A percentile compares a stretch with the other conserved stretches of the same genome.
These are phyloP conservation scores for Boletus mariae DNA, from an alignment of 1,284 basidiomycete genomes.

Conservation along the genomic window DNA sequence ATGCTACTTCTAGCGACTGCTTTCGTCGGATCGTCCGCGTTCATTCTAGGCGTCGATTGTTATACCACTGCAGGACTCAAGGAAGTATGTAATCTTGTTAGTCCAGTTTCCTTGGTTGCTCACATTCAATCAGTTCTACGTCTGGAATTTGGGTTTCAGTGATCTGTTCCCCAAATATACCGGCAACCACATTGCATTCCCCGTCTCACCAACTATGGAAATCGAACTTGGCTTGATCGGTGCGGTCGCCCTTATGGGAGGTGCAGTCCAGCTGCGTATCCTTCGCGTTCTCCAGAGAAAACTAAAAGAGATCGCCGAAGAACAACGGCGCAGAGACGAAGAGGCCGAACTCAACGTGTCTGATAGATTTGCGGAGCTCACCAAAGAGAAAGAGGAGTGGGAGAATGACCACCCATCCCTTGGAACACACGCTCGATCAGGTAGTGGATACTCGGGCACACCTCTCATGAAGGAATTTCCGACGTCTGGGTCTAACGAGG, in stretches of 20 bases:
- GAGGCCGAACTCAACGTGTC: constrained; percentile 76
- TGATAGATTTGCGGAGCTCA: constrained; percentile 62
- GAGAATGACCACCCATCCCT: constrained; percentile 77
- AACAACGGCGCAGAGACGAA: constrained; percentile 70
- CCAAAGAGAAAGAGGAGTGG: constrained; percentile 80
- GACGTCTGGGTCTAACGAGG: constrained; percentile 47
- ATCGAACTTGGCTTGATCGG: constrained; percentile 89
- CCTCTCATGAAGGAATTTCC: constrained; percentile 62
- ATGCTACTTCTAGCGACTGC: constrained; percentile 81
- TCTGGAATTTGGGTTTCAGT: constrained; percentile 89
- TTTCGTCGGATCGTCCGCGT: constrained; percentile 86
- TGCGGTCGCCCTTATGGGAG: constrained; percentile 80
- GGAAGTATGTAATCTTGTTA: constrained; percentile 53
- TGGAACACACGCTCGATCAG: constrained; percentile 55
- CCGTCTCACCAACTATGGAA: constrained; percentile 86
- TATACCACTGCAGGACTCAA: constrained; percentile 88
- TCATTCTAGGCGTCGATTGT: constrained; percentile 92
- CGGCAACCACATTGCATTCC: constrained; percentile 68
- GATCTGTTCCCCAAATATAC: constrained; percentile 74
- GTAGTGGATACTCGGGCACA: constrained; percentile 53
- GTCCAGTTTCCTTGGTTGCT: constrained; percentile 3
- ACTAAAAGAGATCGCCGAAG: constrained; percentile 74
- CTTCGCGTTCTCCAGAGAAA: constrained; percentile 76
- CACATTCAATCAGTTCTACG: constrained; percentile 66
- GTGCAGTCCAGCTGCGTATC: constrained; percentile 86